Percentiles rank a stretch among this genome's conserved stretches.
These are phyloP conservation scores for Penicillium occitanis DNA, from an alignment of 2,329 filamentous ascomycete genomes.

Conservation along the genomic window DNA sequence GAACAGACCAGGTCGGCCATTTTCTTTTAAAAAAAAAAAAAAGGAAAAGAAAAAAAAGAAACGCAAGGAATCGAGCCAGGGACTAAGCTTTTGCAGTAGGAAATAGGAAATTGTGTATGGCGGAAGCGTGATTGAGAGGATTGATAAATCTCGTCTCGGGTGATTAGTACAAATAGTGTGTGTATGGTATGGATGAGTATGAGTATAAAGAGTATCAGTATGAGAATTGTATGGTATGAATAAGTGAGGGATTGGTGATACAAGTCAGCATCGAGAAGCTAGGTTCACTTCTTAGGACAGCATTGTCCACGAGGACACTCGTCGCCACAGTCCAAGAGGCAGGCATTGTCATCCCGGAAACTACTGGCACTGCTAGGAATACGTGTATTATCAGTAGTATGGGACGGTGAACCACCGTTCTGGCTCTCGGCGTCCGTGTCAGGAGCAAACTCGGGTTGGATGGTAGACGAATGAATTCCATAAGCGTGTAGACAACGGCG, in stretches of 20 bases:
- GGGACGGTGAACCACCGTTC: background rate
- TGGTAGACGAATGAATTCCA: constrained; percentile 94
- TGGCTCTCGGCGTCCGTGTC: constrained; percentile 36
- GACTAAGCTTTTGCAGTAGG: background rate
- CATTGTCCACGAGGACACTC: constrained; percentile 46
- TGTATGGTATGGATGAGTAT: background rate
- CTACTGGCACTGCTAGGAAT: constrained; percentile 39
- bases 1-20: too few relatives aligned
- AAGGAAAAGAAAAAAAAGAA: background rate
- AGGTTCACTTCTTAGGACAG: constrained; percentile 36
- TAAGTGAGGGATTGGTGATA: background rate
- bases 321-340: constrained; percentile 51
- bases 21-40: background rate
- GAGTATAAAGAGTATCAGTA: background rate
- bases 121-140: background rate
- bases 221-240: constrained; percentile 1
- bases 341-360: constrained; percentile 41
- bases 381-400: background rate
- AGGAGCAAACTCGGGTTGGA: constrained; percentile 78
- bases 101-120: background rate
- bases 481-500: constrained; percentile 89
- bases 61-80: background rate
- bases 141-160: background rate
- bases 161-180: constrained; percentile 7
- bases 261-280: background rate